Percentiles rank a stretch among this genome's conserved stretches.
Evolutionary conservation across 2,329 filamentous ascomycete genomes (phyloP).

Genomic region (Epichloe sp.): DNA sequence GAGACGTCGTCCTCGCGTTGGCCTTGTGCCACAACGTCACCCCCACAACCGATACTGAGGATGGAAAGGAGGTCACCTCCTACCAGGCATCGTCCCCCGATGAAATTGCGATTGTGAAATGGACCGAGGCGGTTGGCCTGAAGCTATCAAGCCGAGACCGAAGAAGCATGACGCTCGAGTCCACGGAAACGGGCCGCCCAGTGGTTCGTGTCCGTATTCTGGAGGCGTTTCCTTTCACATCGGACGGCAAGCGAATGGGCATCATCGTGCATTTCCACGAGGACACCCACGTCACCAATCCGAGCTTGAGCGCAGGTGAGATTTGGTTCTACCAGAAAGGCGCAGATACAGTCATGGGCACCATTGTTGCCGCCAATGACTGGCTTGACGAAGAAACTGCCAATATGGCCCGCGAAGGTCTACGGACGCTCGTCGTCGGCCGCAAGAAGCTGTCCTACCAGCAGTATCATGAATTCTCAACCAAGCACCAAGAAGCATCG

Average conservation of each 20-base stretch:
- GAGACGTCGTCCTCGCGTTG: constrained; percentile 83
- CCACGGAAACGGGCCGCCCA: constrained; percentile 54
- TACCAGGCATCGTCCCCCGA: constrained; percentile 97
- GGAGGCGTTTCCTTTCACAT: constrained; percentile 94
- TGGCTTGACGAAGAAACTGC: constrained; percentile 98
- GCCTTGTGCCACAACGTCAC: constrained; percentile 97
- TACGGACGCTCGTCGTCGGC: constrained; percentile 90
- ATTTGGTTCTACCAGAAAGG: constrained; percentile 99
- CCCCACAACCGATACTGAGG: constrained; percentile 63
- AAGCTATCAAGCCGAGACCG: constrained; percentile 76
- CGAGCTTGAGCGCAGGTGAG: constrained; percentile 49
- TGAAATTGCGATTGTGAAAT: constrained; percentile 93
- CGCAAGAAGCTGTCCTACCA: constrained; percentile 67
- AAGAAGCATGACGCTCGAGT: constrained; percentile 71
- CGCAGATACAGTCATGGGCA: constrained; percentile 95
- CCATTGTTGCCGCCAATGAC: constrained; percentile 89
- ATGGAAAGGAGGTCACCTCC: constrained; percentile 62
- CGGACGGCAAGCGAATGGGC: constrained; percentile 95
- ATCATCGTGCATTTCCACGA: constrained; percentile 82
- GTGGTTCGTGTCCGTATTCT: constrained; percentile 81
- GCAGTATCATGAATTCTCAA: constrained; percentile 71
- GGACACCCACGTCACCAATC: constrained; percentile 32
- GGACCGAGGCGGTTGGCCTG: constrained; percentile 86
- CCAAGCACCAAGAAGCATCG: constrained; percentile 64
- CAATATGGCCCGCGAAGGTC: constrained; percentile 97